Base-by-base conservation (phyloP, 1,284 basidiomycete genomes). In the Cutaneotrichosporon sp. region DNA sequence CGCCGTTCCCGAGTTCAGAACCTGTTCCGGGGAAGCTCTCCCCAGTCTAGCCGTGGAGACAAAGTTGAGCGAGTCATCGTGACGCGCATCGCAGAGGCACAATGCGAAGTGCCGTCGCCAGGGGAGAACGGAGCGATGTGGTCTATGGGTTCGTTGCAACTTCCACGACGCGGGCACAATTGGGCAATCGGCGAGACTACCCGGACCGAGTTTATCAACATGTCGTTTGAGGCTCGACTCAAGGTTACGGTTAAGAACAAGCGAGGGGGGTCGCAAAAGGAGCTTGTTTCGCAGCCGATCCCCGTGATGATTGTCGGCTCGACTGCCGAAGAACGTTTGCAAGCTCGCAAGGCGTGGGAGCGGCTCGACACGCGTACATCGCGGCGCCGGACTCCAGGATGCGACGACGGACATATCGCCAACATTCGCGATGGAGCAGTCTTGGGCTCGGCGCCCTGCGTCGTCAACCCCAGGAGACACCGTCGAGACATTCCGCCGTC, bases 181-280 rank as follows among this genome's bases (percentile, higher is more conserved):
- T 79, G 77, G 77, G 74, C 75, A 57, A 51, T 71, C 4, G 76
- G 76, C 8, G 74, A 77, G 51, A 74, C 77, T 5, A 60, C 71
- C 11, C 61, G 57, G 30, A 74, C 73, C 4, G 58, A 68, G 22
- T 60, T 75, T 2, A 71, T 72, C 10, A 49, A 61, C 10, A 69
- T 77, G 2, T 64, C 70, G 0, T 79, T 72, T 56, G 62, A 67
- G 14, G 66, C 76, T 30, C 64, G 66, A 31, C 63, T 73, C 16
- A 75, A 73, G 51, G 50, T 75, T 22, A 66, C 65, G 0, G 38
- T 77, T 49, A 74, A 74, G 61, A 55, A 52, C 13, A 60, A 62
- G 22, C 66, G 65, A 31, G 21, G 32, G 61, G 49, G 46, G 1
- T 31, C 57, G 4, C 14, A 8, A 2, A 72, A 70, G 50, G 70